Conservation (phyloP, 495 filamentous ascomycete genomes). For the Penicillium egyptiacum region DNA sequence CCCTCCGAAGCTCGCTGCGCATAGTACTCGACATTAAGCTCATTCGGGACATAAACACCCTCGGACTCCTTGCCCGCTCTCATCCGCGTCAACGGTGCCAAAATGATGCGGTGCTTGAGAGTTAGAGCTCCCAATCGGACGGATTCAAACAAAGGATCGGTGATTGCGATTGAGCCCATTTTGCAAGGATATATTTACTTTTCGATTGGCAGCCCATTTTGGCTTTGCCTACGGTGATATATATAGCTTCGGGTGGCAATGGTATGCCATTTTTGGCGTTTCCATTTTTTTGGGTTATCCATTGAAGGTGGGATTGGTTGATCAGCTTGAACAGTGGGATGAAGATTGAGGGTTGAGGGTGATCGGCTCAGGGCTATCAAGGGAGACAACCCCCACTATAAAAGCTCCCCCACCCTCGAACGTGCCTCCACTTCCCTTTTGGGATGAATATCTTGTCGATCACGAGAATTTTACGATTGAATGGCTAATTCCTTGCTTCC, state of each 20-base stretch:
- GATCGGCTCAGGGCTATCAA: not conserved
- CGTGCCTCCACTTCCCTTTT: not conserved
- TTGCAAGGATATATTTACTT: constrained; percentile 3
- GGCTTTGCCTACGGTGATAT: not conserved
- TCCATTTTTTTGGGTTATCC: not conserved
- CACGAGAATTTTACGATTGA: no score
- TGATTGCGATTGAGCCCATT: constrained; percentile 32
- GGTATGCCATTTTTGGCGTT: not conserved
- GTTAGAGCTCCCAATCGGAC: constrained; percentile 46
- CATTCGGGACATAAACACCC: constrained; percentile 40
- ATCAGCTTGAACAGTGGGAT: not conserved
- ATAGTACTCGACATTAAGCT: constrained; percentile 50
- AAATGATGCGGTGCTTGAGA: constrained; percentile 51
- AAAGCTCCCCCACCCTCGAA: not conserved
- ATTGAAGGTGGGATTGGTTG: not conserved
- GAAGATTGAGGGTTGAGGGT: not conserved
- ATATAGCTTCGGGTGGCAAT: not conserved
- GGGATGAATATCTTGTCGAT: not conserved
- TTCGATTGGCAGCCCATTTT: not conserved
- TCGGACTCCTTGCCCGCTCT: constrained; percentile 42
- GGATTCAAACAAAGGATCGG: constrained; percentile 52
- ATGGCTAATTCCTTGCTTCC: no score
- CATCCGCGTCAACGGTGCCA: constrained; percentile 56
- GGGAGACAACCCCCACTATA: not conserved
- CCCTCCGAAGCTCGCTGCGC: constrained; percentile 48